phyloP scores from a whole-genome alignment of 805 yeast species.

The Sugiyamaella qingdaonensis region DNA sequence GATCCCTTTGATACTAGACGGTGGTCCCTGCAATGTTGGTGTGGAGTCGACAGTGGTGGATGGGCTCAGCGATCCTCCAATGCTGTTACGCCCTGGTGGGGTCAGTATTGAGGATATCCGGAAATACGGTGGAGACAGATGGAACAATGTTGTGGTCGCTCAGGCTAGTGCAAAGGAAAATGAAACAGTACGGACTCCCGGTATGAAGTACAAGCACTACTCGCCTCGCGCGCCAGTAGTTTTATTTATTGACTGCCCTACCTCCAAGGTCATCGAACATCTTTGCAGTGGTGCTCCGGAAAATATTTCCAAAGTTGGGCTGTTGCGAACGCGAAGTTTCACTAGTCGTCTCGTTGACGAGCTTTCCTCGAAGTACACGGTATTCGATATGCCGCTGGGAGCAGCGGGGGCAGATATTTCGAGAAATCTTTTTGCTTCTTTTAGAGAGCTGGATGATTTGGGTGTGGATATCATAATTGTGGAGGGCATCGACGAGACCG shows the following conservation, averaged over 20 bases:
- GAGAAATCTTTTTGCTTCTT: constrained; percentile 62
- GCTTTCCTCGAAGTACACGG: neutral
- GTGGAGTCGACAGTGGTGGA: constrained; percentile 93
- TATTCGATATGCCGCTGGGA: constrained; percentile 37
- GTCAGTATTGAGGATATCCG: constrained; percentile 73
- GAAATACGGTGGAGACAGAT: constrained; percentile 57
- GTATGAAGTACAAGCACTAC: constrained; percentile 96
- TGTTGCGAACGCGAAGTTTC: constrained; percentile 18
- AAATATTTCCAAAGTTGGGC: constrained; percentile 9
- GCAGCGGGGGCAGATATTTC: constrained; percentile 58
- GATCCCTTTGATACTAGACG: constrained; percentile 84
- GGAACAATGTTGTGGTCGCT: constrained; percentile 63
- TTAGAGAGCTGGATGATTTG: constrained; percentile 71
- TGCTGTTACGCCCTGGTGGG: constrained; percentile 92
- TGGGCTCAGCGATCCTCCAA: constrained; percentile 80
- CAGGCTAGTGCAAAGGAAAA: constrained; percentile 47
- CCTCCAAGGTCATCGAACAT: constrained; percentile 33
- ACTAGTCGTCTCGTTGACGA: constrained; percentile 7
- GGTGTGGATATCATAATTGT: constrained; percentile 69
- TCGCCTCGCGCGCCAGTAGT: constrained; percentile 85
- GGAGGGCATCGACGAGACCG: constrained; percentile 70
- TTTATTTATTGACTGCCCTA: constrained; percentile 50
- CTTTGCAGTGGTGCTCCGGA: neutral
- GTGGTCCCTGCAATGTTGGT: constrained; percentile 85
- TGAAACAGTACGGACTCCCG: constrained; percentile 83